Conservation (phyloP, 139 green algal genomes). For the Tetradesmus obliquus region DNA sequence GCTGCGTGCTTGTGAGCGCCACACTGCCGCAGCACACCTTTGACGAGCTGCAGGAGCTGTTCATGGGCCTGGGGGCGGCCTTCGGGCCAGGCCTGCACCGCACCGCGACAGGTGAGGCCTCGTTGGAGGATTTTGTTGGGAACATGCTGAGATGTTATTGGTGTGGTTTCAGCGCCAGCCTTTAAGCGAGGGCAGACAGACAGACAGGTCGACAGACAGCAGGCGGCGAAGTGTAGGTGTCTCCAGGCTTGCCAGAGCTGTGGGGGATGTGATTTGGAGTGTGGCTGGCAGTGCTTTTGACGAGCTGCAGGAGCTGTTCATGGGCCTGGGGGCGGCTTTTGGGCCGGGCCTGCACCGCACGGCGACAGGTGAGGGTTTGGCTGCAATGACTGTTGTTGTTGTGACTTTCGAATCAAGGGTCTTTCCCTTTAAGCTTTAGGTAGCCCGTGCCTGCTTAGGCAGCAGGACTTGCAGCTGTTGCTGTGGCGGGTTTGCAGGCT, state of each 20-base stretch:
- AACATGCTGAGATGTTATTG: background rate
- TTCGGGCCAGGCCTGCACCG: slow-evolving; percentile 89
- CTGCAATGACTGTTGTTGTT: no score
- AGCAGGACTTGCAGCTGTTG: no score
- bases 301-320: slow-evolving; percentile 69
- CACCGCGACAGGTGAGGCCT: slow-evolving; percentile 70
- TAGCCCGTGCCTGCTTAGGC: no score
- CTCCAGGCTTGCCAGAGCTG: no score
- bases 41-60: slow-evolving; percentile 63
- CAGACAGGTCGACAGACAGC: no score
- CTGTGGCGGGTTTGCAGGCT: no score
- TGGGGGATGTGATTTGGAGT: no score
- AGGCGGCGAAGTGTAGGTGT: no score
- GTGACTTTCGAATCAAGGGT: no score
- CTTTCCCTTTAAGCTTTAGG: no score
- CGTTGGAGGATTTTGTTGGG: background rate
- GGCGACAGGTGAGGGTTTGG: slow-evolving; percentile 64
- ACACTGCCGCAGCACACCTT: slow-evolving; percentile 84
- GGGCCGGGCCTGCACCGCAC: slow-evolving; percentile 89
- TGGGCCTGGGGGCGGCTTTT: slow-evolving; percentile 67
- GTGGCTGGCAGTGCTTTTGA: slow-evolving; percentile 33
- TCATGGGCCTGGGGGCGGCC: slow-evolving; percentile 69
- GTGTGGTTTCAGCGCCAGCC: no score
- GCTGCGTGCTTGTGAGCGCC: slow-evolving; percentile 57
- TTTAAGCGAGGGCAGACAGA: no score